These are phyloP conservation scores for Arabis hirsuta DNA, from an alignment of 345 rosid species.

Conservation along the genomic window DNA sequence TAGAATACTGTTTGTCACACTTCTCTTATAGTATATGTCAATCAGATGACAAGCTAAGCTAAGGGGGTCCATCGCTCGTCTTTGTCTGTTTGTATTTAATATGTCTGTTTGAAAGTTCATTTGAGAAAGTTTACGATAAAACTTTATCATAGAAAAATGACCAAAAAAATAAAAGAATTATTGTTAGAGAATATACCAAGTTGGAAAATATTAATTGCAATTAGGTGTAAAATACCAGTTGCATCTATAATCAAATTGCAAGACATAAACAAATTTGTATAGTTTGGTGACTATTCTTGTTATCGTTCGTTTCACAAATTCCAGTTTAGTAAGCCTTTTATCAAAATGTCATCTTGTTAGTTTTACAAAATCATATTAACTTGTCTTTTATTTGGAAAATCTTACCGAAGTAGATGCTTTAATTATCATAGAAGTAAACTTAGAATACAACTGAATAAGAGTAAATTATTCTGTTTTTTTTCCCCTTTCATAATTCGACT, in stretches of 20 bases:
- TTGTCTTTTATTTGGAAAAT: not conserved
- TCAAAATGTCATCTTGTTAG: not conserved
- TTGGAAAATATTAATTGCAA: too few relatives aligned
- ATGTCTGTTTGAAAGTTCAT: conserved; percentile 13
- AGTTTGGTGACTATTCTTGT: not conserved
- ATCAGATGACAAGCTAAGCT: conserved; percentile 32
- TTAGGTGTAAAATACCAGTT: not conserved
- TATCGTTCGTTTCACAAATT: not conserved
- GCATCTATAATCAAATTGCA: not conserved
- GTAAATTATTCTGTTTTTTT: not conserved
- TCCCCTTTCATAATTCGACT: not conserved
- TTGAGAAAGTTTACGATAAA: not conserved
- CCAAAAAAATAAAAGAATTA: not conserved
- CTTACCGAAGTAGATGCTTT: not conserved
- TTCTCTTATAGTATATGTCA: conserved; percentile 43
- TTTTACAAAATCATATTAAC: conserved; percentile 1
- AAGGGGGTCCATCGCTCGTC: conserved; percentile 35
- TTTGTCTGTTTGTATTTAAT: conserved; percentile 40
- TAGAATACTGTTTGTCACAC: conserved; percentile 40
- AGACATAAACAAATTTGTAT: not conserved
- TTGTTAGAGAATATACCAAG: not conserved
- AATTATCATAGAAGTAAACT: too few relatives aligned
- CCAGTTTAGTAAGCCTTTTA: too few relatives aligned
- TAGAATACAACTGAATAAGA: not conserved
- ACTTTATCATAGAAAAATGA: not conserved